A percentile compares a stretch with the other conserved stretches of the same genome.
Evolutionary conservation across 352 stramenopile species (phyloP).

Genomic region (Thalassiosira gravida): DNA sequence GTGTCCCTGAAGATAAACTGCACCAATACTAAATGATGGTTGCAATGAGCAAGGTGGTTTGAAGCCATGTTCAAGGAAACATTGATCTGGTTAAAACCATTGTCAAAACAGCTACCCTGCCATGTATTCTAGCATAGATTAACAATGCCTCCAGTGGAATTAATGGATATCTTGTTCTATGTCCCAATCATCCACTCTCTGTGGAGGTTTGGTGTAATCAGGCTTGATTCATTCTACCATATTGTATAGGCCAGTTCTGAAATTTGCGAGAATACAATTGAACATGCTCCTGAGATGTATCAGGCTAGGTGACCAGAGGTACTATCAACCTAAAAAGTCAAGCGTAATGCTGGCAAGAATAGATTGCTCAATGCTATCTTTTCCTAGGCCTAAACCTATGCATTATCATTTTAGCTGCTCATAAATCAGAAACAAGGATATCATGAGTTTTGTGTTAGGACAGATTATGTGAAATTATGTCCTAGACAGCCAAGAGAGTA

Average conservation of each 20-base stretch:
- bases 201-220: not conserved
- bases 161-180: conserved; percentile 1
- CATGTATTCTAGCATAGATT: conserved; percentile 9
- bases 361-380: no score
- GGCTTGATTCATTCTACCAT: conserved; percentile 16
- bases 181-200: not conserved
- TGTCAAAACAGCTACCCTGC: not conserved
- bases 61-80: conserved; percentile 10
- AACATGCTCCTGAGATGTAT: no score
- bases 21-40: not conserved
- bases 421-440: no score
- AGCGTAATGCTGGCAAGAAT: no score
- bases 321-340: no score
- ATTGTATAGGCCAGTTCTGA: conserved; percentile 5
- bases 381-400: no score
- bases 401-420: no score
- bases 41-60: conserved; percentile 6
- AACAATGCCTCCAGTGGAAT: not conserved
- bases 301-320: no score
- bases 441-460: no score
- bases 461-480: no score
- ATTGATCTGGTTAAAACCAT: conserved; percentile 14
- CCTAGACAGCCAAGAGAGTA: no score
- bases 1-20: conserved; percentile 13
- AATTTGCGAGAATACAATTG: no score